Evolutionary conservation across 106 monocot species (phyloP), one percentile per base, ranked within the genome.

Genomic region (Acorus gramineus): DNA sequence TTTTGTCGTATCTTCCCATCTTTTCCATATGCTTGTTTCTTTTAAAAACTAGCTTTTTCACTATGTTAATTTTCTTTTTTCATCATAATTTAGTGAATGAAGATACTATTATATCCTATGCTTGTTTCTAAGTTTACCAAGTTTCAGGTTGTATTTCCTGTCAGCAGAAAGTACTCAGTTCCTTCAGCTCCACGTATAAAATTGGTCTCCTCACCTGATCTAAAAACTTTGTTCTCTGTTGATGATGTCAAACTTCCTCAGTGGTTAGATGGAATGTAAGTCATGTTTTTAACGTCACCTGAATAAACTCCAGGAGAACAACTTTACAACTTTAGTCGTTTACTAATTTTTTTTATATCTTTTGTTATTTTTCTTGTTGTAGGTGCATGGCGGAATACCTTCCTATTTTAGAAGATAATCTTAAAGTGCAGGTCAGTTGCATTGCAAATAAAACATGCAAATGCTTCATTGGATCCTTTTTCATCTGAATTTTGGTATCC

Each of bases 331-430:
- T 28, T 28, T 28, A 28, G 28, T 28, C 28, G 28, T 28, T 28
- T 28, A 28, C 28, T 28, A 28, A 28, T 0, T 28, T 28, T 28
- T 28, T 28, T 28, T 28, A n/a, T 28, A 28, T 28, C 28, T 28
- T 28, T 28, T 28, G 28, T 28, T 28, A 28, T 28, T 28, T 28
- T 28, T 28, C 28, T 28, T 28, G 28, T 28, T 49, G 51, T 64
- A 95, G 95, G 95, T 95, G 86, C 60, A 80, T 95, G 84, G 89
- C 85, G 14, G 86, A 86, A 67, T 95, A 95, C 78, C 74, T 95
- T 71, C 90, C 86, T 51, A 56, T 54, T 50, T 63, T 95, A 54
- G 95, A 95, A 78, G 90, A 84, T 7, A 77, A 77, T 60, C 73
- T 95, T 10, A 80, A 78, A 47, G 7, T 57, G 47, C 90, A 85